Evolutionary conservation across 2,329 filamentous ascomycete genomes (phyloP).

Genomic region (Fusarium caatingaense): DNA sequence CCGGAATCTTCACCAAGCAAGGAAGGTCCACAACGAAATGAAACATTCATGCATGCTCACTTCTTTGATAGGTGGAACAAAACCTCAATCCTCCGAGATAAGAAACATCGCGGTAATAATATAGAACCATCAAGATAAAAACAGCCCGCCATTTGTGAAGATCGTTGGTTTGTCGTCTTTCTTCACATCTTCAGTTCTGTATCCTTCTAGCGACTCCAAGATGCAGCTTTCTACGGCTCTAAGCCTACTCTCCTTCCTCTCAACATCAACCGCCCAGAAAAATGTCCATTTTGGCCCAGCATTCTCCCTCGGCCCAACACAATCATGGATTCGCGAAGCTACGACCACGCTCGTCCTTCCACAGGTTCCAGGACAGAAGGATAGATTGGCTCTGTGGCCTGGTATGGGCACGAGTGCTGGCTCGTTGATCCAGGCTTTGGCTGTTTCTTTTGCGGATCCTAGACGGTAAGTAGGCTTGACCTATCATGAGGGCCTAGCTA

Average conservation of each 20-base stretch:
- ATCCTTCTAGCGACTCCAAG: too few species aligned
- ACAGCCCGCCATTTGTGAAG: too few species aligned
- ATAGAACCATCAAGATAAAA: neutral
- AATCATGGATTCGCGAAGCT: constrained; percentile 33
- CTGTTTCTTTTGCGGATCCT: constrained; percentile 30
- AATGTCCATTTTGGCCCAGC: constrained; percentile 24
- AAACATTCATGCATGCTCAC: neutral
- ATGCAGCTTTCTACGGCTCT: constrained; percentile 7
- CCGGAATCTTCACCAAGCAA: neutral
- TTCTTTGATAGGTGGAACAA: constrained; percentile 4
- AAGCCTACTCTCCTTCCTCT: constrained; percentile 4
- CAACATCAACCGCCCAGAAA: neutral
- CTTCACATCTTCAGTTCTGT: too few species aligned
- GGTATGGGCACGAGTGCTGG: constrained; percentile 33
- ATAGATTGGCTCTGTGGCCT: constrained; percentile 29
- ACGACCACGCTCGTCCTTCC: constrained; percentile 29
- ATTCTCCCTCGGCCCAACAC: constrained; percentile 30
- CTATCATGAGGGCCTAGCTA: fast-evolving
- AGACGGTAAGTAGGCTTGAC: neutral
- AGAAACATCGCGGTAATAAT: neutral
- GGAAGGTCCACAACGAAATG: neutral
- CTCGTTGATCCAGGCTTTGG: constrained; percentile 31
- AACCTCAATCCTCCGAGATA: neutral
- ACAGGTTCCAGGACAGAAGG: constrained; percentile 21
- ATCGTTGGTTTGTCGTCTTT: too few species aligned